Evolutionary conservation across 2,329 filamentous ascomycete species (phyloP), one percentile per base, ranked within the genome.

Genomic region (Aspergillus japonicus): DNA sequence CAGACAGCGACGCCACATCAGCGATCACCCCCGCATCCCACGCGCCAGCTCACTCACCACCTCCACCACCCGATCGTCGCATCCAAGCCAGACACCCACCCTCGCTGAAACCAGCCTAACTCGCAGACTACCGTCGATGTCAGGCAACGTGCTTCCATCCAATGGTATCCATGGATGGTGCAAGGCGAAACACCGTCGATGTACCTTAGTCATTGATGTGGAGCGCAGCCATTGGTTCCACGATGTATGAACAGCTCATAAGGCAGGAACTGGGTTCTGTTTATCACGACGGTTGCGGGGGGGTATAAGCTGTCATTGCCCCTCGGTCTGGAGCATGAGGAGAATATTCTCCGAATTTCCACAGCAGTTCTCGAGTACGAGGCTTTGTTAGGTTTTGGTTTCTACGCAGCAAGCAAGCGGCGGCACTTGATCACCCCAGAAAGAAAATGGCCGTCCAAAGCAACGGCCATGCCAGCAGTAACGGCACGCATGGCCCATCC

Each of bases 201-300:
- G 16, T n/a, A 44, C 39, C 39, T 44, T 44, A 19, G 39, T 44
- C 39, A 44, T 55, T 48, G 44, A 55, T 55, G 53, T 55, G 53
- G 47, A 47, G 42, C 11, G 24, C 10, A n/a, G 26, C 44, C 23
- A 55, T 48, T 55, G 53, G 53, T 16, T 48, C 44, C 11, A 48
- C 24, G 39, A 55, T 48, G 44, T 26, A 7, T 55, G 53, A 47
- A 55, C 53, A 55, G 53, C 53, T 55, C 53, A 55, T 55, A 55
- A 47, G 53, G 53, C 47, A 48, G 29, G 26, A 55, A 48, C 39
- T 47, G 44, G 29, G 53, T 55, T 31, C 48, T 14, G 31, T 50
- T 10, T 35, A 26, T 2, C 29, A 50, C 29, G 29, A 14, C 19
- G 12, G 7, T 5, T 44, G 16, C 23, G 19, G 14, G n/a, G n/a